Base-by-base conservation (phyloP, 2,329 filamentous ascomycete species). In the Penicillium olsonii region DNA sequence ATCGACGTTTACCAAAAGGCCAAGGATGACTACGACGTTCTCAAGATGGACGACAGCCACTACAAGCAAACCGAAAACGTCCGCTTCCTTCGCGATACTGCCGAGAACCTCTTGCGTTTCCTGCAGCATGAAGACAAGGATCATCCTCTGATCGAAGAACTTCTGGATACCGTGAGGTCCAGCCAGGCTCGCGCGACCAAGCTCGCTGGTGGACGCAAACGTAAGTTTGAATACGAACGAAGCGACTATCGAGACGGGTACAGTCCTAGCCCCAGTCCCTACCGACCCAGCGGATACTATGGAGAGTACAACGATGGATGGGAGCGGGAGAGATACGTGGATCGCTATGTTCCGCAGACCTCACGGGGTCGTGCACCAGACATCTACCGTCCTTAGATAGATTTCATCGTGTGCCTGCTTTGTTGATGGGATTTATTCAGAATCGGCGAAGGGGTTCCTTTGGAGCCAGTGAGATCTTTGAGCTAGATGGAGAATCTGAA, bases 51-150 rank as follows among this genome's bases (percentile, higher is more conserved):
- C 4, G 50, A 66, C 24, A 57, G 61, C 31, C 46, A 60, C 31
- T 52, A 45, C 24, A 53, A 67, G 24, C 62, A 57, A 24, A 59
- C 61, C 29, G 54, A 59, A 18, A 59, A 65, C 1, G 68, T 70
- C 19, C 69, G 68, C 41, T 75, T 74, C 42, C 67, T 76, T 20
- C 69, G 73, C 3, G 73, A 76, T 54, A 75, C 70, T 1, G 71
- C 72, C 5, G 73, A 75, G 48, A 75, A 75, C 45, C 60, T 66
- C 1, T 59, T 74, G 14, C 57, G 61, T 12, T 71, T 70, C 39
- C 56, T 75, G 8, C 50, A 57, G 20, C 45, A 60, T 9, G 57
- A 61, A 18, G 57, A 54, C 9, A 43, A 51, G 3, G 54, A 66
- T 10, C 61, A 72, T 42, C 45, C 47, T 12, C 52, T 70, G 46